Base-by-base conservation (phyloP, 2,329 filamentous ascomycete species). In the Fusarium virguliforme region DNA sequence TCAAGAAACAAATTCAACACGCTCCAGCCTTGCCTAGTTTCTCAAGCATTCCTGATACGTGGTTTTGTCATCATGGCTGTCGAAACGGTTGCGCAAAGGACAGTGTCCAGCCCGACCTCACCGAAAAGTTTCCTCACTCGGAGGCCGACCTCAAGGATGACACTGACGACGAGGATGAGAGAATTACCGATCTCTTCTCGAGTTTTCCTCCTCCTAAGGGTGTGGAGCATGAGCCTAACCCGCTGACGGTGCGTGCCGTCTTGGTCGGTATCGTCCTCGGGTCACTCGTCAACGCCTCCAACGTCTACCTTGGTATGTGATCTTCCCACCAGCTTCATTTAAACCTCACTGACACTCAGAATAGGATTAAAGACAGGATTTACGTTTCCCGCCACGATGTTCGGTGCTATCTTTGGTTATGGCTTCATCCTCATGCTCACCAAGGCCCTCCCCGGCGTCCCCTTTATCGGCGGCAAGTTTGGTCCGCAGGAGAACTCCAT, bases 401-500 rank as follows among this genome's bases (percentile, higher is more conserved):
- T 86, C 63, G 84, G 84, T 18, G 85, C 88, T 58, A 89, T 90
- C 72, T 86, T 89, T 66, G 88, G 88, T 48, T 90, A 88, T 65
- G 87, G 85, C 6, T 83, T 90, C 67, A 80, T 90, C 74, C 86
- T 88, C 71, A 59, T 87, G 63, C 78, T 88, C n/a, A 85, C 84
- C 12, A 85, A 82, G 70, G 78, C 83, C 8, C 76, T 87, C 22
- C 83, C 84, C 10, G 81, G 80, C 41, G 80, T 88, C 56, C 87
- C 87, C 3, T 80, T 86, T 43, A 79, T 90, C 8, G 87, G 88
- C 24, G 85, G 84, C 3, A 78, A 78, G 32, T 89, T 90, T 66
- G 88, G 88, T 2, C 88, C 88, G 9, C 87, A 88, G 72, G 88
- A 90, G 76, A 90, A 90, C 81, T 88, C 86, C 73, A 89, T 90